Conservation (phyloP, 1,139 yeast species). For the Martiniozyma asiatica region DNA sequence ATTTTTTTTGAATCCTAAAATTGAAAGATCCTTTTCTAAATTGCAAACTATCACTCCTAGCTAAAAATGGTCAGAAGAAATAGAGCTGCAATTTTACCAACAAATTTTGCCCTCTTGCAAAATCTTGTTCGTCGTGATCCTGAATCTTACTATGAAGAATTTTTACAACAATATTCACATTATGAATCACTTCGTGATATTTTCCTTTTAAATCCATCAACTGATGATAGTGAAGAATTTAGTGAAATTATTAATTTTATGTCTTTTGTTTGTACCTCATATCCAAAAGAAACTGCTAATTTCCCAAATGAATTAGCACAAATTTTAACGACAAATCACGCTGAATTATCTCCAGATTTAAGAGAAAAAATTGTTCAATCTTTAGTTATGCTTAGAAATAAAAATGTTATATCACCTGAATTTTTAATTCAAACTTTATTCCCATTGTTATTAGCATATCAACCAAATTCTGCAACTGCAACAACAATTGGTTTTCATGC, state of each 20-base stretch:
- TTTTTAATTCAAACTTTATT: constrained; percentile 73
- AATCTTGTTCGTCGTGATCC: constrained; percentile 92
- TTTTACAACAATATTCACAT: constrained; percentile 82
- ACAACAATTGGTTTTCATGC: constrained; percentile 61
- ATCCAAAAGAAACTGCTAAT: constrained; percentile 73
- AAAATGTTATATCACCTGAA: constrained; percentile 72
- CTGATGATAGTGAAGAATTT: constrained; percentile 61
- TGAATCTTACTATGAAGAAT: constrained; percentile 85
- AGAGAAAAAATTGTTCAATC: constrained; percentile 88
- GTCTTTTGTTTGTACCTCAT: constrained; percentile 82
- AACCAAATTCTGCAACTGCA: constrained; percentile 35
- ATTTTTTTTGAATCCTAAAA: no score
- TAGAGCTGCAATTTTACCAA: constrained; percentile 87
- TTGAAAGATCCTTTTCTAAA: no score
- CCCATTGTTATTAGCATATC: constrained; percentile 56
- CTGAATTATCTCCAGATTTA: constrained; percentile 69
- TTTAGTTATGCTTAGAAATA: constrained; percentile 80
- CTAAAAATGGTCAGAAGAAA: constrained; percentile 81
- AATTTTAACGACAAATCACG: constrained; percentile 61
- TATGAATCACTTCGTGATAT: constrained; percentile 85
- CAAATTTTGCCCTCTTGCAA: constrained; percentile 81
- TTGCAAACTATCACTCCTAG: no score
- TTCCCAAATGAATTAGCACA: constrained; percentile 74
- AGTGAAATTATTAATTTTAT: constrained; percentile 81
- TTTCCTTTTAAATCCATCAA: constrained; percentile 54